Percentiles rank a stretch among this genome's conserved stretches.
These are phyloP conservation scores for Claviceps humidiphila DNA, from an alignment of 2,329 filamentous ascomycete species.

Conservation along the genomic window DNA sequence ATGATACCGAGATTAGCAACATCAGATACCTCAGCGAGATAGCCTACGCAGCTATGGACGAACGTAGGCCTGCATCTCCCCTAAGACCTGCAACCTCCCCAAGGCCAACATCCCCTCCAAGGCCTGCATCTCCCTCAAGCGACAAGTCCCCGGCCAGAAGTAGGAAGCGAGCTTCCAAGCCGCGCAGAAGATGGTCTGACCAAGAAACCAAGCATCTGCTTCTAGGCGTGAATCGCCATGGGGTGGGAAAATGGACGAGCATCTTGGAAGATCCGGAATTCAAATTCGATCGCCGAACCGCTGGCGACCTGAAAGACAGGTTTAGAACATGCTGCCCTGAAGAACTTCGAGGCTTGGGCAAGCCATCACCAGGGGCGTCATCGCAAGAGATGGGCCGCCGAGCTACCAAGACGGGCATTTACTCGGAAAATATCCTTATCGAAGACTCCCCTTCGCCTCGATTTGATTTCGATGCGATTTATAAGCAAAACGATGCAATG, in stretches of 20 bases:
- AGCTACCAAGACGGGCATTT: constrained; percentile 31
- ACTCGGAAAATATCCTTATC: constrained; percentile 44
- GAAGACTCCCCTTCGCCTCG: constrained; percentile 20
- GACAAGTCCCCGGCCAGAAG: constrained; percentile 23
- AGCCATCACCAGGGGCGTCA: constrained; percentile 10
- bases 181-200: constrained; percentile 50
- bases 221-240: constrained; percentile 47
- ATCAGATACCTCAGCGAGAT: constrained; percentile 31
- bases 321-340: constrained; percentile 53
- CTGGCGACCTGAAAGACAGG: constrained; percentile 51
- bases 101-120: constrained; percentile 10
- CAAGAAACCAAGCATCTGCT: constrained; percentile 51
- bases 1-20: constrained; percentile 30
- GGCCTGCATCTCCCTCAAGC: constrained; percentile 16
- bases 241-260: constrained; percentile 51
- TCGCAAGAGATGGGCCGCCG: constrained; percentile 21
- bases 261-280: constrained; percentile 50
- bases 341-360: constrained; percentile 37
- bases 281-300: constrained; percentile 45
- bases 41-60: constrained; percentile 14
- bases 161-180: constrained; percentile 42
- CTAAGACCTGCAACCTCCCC: constrained; percentile 12
- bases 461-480: constrained; percentile 21
- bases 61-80: not conserved
- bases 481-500: constrained; percentile 24